Base-by-base conservation (phyloP, 2,329 filamentous ascomycete species). In the Stachybotrys elegans region DNA sequence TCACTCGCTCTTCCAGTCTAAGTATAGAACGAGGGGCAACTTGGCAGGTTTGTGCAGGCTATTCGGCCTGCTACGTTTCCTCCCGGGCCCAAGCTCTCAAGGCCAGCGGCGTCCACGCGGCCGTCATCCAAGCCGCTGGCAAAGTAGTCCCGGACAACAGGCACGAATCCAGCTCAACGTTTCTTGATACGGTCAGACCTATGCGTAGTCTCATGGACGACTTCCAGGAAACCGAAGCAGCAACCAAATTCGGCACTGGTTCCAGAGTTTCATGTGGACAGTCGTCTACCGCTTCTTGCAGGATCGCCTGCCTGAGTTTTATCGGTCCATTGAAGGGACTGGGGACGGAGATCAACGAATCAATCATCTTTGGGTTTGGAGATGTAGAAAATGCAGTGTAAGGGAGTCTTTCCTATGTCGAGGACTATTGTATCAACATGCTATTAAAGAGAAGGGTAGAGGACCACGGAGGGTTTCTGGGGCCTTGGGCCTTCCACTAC, bases 341-440 rank as follows among this genome's bases (percentile, higher is more conserved):
- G 17, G 34, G 21, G 16, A 7, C 34, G 34, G 6, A 36, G 34
- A 36, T 36, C 6, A 36, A 36, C 5, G 34, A 36, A 36, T 36
- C 34, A 13, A 36, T 36, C 34, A 17, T 36, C 12, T 36, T 36
- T 36, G 34, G 34, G 4, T 36, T 17, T 36, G n/a, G 34, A 6
- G 34, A 36, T 36, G 34, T 17, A 36, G 34, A 36, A 36, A 36
- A 36, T 11, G 34, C 17, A 36, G 34, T 36, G 34, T 19, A 36
- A 36, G 34, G 29, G 34, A 36, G 34, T 20, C 34, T 36, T 36
- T 36, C 34, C 6, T 36, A 36, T 13, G 34, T 19, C 13, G 34
- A 36, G 34, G 21, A 36, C 34, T 36, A 36, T 17, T 36, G 34
- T 19, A 36, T 36, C 34, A 36, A 19, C 34, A 36, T 36, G 34